Base-by-base conservation (phyloP, 2,329 filamentous ascomycete species). In the Alternaria tenuissima region DNA sequence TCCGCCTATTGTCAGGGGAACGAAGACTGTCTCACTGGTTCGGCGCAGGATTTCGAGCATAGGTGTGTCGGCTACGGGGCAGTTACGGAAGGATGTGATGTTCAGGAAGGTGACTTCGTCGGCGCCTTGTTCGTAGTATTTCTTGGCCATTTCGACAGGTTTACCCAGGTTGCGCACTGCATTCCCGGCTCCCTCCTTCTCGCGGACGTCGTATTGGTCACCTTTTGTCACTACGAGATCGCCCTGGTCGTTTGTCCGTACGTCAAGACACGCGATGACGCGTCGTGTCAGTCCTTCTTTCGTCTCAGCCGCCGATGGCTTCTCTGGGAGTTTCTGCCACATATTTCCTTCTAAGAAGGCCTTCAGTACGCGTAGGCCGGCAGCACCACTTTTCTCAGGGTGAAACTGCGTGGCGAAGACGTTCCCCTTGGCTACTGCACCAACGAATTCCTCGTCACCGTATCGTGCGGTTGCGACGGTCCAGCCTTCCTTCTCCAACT, bases 21-120 rank as follows among this genome's bases (percentile, higher is more conserved):
- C 95, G 76, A 99, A 99, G 43, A 98, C 94, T 1, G 93, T 94
- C 76, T 93, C 87, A 9, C 94, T 95, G 1, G 94, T 93, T 66
- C 88, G 87, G 48, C 93, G 88, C 48, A 99, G 84, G 55, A 99
- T 89, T 81, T 99, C 94, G 52, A 99, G 88, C 95, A 99, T 99
- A 7, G 95, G 95, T 4, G 94, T 83, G 81, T 99, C 95, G 66
- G 90, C 92, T 12, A 98, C 81, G 7, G 95, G 95, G 67, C 93
- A 96, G 82, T 98, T 95, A 63, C 95, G 90, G 86, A 99, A 99
- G 20, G 91, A 95, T 1, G 94, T 99, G 76, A 99, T 99, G 85
- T 99, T 99, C 68, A 99, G 86, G 80, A 99, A 99, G 1, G 94
- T 97, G 57, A 99, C 87, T 81, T 99, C 95, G 79, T 99, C 95